phyloP scores from a whole-genome alignment of 2,329 filamentous ascomycete genomes.

The Penicillium oxalicum region DNA sequence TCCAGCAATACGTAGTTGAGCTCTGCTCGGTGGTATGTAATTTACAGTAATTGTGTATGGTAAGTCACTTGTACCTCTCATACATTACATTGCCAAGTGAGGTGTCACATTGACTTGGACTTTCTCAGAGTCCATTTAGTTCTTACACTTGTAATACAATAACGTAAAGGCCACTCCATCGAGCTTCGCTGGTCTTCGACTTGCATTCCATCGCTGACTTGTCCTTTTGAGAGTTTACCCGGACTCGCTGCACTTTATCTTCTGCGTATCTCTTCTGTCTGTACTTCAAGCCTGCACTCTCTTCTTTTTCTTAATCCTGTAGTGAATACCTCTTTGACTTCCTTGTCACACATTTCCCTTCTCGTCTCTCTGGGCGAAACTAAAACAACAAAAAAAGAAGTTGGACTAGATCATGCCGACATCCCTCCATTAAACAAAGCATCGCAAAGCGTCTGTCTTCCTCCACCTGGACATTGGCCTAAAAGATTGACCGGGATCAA shows the following conservation, averaged over 20 bases:
- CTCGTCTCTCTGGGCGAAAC: too few species aligned
- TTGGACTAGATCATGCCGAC: not conserved
- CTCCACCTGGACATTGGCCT: too few species aligned
- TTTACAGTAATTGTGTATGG: slow-evolving; percentile 2
- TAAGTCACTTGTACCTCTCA: too few species aligned
- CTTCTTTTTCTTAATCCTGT: not conserved
- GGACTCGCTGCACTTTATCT: not conserved
- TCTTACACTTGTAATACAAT: slow-evolving; percentile 7
- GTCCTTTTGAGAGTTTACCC: not conserved
- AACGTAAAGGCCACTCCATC: slow-evolving; percentile 33
- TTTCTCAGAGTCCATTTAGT: too few species aligned
- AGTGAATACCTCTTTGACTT: not conserved
- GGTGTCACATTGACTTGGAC: too few species aligned
- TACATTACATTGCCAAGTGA: too few species aligned
- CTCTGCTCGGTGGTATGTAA: slow-evolving; percentile 2
- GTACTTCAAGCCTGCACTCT: not conserved
- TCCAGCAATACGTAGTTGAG: too few species aligned
- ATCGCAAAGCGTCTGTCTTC: too few species aligned
- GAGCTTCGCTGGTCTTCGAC: not conserved
- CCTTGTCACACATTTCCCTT: not conserved
- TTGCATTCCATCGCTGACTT: slow-evolving; percentile 11
- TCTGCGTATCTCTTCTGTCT: not conserved
- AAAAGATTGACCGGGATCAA: slow-evolving; percentile 1
- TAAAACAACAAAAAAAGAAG: too few species aligned
- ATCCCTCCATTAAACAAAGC: not conserved